phyloP scores from a whole-genome alignment of 345 rosid genomes.

The Pugionium cornutum region DNA sequence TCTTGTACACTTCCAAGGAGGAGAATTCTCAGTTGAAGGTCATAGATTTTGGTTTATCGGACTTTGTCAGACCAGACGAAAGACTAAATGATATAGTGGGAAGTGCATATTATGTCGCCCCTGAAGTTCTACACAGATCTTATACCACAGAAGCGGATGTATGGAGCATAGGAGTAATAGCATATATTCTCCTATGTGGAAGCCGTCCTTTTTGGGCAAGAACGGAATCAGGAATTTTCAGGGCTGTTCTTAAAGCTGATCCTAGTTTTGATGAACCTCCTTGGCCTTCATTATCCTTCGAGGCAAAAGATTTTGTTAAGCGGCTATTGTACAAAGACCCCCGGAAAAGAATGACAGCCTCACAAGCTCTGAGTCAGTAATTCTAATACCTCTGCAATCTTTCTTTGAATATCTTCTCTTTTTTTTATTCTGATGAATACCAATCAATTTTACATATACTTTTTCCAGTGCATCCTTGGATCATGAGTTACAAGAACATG shows the following conservation, averaged over 20 bases:
- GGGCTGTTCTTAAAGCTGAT: conserved; percentile 86
- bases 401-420: conserved; percentile 26
- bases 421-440: conserved; percentile 11
- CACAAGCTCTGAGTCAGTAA: conserved; percentile 86
- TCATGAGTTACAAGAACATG: conserved; percentile 47
- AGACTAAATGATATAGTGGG: conserved; percentile 97
- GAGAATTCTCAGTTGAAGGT: conserved; percentile 84
- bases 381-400: conserved; percentile 1
- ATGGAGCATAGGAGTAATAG: conserved; percentile 97
- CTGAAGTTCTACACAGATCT: conserved; percentile 95
- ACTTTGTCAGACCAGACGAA: conserved; percentile 97
- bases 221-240: conserved; percentile 92
- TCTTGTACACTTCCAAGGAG: conserved; percentile 78
- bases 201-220: conserved; percentile 99
- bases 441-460: background rate
- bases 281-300: conserved; percentile 85
- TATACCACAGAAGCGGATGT: conserved; percentile 95
- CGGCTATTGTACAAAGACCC: conserved; percentile 81
- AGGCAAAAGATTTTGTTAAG: conserved; percentile 88
- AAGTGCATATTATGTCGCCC: conserved; percentile 95
- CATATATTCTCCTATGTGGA: conserved; percentile 92
- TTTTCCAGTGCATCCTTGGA: conserved; percentile 92
- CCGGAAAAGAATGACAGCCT: conserved; percentile 86
- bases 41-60: conserved; percentile 96
- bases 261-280: conserved; percentile 86